A percentile compares a stretch with the other conserved stretches of the same genome.
These are phyloP conservation scores for Ophiostoma perfectum DNA, from an alignment of 2,329 filamentous ascomycete genomes.

Conservation along the genomic window DNA sequence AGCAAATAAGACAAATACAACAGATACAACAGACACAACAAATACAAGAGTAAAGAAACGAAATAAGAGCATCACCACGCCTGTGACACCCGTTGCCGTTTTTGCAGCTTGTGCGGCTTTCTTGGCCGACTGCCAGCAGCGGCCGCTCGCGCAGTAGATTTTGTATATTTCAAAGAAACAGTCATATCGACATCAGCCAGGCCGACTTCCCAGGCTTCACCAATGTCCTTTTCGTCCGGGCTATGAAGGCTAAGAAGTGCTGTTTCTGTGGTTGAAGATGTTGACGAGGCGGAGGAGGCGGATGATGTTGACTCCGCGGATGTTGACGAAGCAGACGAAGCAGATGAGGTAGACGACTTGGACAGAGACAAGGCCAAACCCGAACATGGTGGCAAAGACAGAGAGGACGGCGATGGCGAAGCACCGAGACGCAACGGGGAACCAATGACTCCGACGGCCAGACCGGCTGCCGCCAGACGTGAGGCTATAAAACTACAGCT, in stretches of 20 bases:
- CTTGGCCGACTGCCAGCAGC: constrained; percentile 3
- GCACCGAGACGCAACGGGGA: constrained; percentile 2
- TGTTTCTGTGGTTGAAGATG: neutral
- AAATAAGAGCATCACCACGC: neutral
- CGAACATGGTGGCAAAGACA: too few relatives aligned
- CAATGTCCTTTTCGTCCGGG: neutral
- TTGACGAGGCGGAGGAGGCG: neutral
- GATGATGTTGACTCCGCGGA: neutral
- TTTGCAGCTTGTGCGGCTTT: neutral
- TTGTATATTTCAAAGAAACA: neutral
- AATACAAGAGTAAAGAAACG: neutral
- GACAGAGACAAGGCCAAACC: neutral
- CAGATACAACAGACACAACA: neutral
- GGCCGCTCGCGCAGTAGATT: neutral
- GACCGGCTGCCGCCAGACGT: constrained; percentile 14
- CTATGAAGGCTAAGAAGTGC: neutral
- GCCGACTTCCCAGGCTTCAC: neutral
- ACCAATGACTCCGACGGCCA: constrained; percentile 17
- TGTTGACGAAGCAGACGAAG: neutral
- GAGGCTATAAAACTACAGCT: neutral
- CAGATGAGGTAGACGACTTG: neutral
- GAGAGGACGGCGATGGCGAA: too few relatives aligned
- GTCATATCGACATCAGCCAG: neutral
- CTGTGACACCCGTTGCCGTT: neutral
- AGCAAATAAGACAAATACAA: neutral